Evolutionary conservation across 1,139 yeast species (phyloP).

Genomic region (Scheffersomyces segobiensis): DNA sequence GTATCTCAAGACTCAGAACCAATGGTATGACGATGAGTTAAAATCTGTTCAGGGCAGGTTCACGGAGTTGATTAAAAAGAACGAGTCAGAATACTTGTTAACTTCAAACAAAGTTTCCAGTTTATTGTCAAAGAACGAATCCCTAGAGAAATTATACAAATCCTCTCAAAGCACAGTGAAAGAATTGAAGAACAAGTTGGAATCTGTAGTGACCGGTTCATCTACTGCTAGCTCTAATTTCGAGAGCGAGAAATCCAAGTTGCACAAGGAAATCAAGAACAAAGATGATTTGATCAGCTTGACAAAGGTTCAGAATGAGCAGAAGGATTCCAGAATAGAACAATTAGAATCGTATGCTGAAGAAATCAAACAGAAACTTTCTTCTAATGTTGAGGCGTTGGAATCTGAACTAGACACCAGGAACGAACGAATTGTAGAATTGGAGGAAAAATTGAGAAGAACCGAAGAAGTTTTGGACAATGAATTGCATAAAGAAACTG

Average conservation of each 20-base stretch:
- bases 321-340: conserved; percentile 45
- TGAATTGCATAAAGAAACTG: conserved; percentile 43
- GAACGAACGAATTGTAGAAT: conserved; percentile 32
- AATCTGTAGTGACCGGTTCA: conserved; percentile 44
- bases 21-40: conserved; percentile 54
- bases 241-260: conserved; percentile 49
- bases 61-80: conserved; percentile 40
- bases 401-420: conserved; percentile 25
- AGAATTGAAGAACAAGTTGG: conserved; percentile 39
- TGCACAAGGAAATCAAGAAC: conserved; percentile 59
- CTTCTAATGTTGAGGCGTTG: conserved; percentile 24
- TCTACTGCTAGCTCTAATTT: conserved; percentile 25
- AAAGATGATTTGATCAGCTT: conserved; percentile 66
- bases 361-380: conserved; percentile 41
- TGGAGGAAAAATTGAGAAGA: conserved; percentile 39
- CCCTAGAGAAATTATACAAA: conserved; percentile 20
- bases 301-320: conserved; percentile 53
- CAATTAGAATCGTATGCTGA: conserved; percentile 49
- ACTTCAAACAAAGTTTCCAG: conserved; percentile 32
- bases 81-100: conserved; percentile 36
- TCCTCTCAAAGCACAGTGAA: conserved; percentile 18
- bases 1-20: conserved; percentile 37
- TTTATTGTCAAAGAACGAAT: conserved; percentile 25
- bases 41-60: conserved; percentile 35
- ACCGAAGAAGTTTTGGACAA: conserved; percentile 45